Evolutionary conservation across 2,329 filamentous ascomycete species (phyloP).

Genomic region (Nectriaceae sp.): DNA sequence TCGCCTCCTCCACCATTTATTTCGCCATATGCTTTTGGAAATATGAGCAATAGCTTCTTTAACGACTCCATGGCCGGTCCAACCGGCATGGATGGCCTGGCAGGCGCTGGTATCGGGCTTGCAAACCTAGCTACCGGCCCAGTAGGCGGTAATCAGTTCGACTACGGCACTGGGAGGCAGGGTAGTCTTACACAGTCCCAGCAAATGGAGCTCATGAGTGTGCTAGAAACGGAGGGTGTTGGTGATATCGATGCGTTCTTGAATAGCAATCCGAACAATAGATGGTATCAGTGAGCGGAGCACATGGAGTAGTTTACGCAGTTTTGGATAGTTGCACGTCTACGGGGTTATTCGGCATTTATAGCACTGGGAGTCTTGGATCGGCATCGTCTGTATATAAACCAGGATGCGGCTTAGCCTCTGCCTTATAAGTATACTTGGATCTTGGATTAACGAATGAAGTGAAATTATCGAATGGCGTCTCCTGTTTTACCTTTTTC

Average conservation of each 20-base stretch:
- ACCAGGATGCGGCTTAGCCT: too few species aligned
- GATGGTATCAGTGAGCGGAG: conserved; percentile 41
- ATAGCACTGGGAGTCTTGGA: conserved; percentile 22
- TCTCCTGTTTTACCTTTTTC: too few species aligned
- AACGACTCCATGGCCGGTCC: conserved; percentile 35
- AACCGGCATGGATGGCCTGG: conserved; percentile 31
- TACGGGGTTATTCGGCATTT: conserved; percentile 6
- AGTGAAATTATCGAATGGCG: too few species aligned
- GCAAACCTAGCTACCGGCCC: conserved; percentile 31
- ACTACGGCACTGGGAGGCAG: conserved; percentile 52
- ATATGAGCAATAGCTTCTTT: conserved; percentile 45
- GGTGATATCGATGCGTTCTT: conserved; percentile 63
- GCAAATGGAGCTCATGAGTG: conserved; percentile 80
- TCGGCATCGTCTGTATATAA: too few species aligned
- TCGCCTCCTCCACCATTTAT: conserved; percentile 54
- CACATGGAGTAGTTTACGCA: too few species aligned
- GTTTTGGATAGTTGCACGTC: too few species aligned
- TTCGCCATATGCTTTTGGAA: conserved; percentile 52
- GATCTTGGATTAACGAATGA: too few species aligned
- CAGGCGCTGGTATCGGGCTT: conserved; percentile 34
- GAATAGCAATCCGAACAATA: conserved; percentile 38
- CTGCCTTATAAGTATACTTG: too few species aligned
- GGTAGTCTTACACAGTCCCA: conserved; percentile 78
- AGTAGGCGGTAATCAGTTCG: conserved; percentile 27
- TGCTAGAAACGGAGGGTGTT: conserved; percentile 70